Evolutionary conservation across 306 rosid species (phyloP), one percentile per base, ranked within the genome.

Genomic region (Begonia peltatifolia): DNA sequence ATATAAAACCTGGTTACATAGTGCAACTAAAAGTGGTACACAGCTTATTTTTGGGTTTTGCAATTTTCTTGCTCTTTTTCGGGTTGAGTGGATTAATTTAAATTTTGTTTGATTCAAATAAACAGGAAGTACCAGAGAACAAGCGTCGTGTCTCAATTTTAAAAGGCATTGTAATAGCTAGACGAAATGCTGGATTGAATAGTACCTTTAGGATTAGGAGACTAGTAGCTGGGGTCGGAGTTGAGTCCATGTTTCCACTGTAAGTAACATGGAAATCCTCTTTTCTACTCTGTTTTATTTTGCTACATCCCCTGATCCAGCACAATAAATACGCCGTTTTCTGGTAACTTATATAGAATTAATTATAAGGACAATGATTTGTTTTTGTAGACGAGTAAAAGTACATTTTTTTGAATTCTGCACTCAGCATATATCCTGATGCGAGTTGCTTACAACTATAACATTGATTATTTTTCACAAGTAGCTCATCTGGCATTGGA

Each of bases 21-120:
- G 94, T 90, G 68, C 95, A 90, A 61, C 95, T 90, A 55, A 86
- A 84, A 90, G 99, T 90, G 95, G 99, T 90, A 86, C 30, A 64
- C 0, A 35, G 13, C 48, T 12, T 49, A 61, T 68, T 53, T 67
- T 70, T 59, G 44, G 36, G 23, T 16, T 25, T 51, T 43, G 68
- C 50, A 46, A 35, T 49, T 5, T 16, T 17, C 56, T 9, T 57
- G 20, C 5, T 38, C 8, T 61, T 42, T 30, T 60, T 44, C 9
- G 9, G 1, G 3, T 30, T 62, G 46, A 2, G 6, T 11, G 53
- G 48, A 57, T 35, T 61, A n/a, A 13, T 46, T 35, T 17, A 4
- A 30, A 30, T 30, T 2, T 61, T 63, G 23, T 46, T 59, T 20
- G 12, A 2, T 51, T 15, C 11, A 22, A 9, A 14, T 56, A 46